phyloP scores from a whole-genome alignment of 495 filamentous ascomycete species.

The Hypomontagnella submonticulosa region DNA sequence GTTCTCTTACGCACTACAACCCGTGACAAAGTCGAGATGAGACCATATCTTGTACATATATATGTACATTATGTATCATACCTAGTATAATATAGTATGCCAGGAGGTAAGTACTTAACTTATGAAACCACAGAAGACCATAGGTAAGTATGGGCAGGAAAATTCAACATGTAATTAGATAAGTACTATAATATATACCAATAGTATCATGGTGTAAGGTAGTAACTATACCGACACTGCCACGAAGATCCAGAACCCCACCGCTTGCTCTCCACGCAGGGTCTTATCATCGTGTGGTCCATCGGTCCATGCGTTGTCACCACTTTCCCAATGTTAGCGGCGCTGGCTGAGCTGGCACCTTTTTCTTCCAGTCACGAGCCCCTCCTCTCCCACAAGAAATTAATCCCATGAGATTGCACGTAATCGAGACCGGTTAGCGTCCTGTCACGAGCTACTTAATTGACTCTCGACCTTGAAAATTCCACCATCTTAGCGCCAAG shows the following conservation, averaged over 20 bases:
- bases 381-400: constrained; percentile 27
- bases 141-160: neutral
- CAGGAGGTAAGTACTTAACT: no score
- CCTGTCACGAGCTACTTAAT: constrained; percentile 23
- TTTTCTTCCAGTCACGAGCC: constrained; percentile 45
- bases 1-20: constrained; percentile 2
- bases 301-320: constrained; percentile 38
- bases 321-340: constrained; percentile 22
- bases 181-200: neutral
- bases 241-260: constrained; percentile 35
- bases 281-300: constrained; percentile 41
- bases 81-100: neutral
- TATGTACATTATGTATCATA: neutral
- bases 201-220: no score
- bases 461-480: constrained; percentile 10
- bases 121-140: neutral
- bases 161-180: neutral
- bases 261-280: constrained; percentile 26
- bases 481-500: constrained; percentile 25
- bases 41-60: constrained; percentile 2
- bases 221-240: constrained; percentile 4
- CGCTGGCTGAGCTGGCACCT: constrained; percentile 43
- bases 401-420: constrained; percentile 20
- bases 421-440: constrained; percentile 18
- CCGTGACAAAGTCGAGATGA: constrained; percentile 19